Evolutionary conservation across 2,329 filamentous ascomycete species (phyloP).

Genomic region (Verticillium nonalfalfae): DNA sequence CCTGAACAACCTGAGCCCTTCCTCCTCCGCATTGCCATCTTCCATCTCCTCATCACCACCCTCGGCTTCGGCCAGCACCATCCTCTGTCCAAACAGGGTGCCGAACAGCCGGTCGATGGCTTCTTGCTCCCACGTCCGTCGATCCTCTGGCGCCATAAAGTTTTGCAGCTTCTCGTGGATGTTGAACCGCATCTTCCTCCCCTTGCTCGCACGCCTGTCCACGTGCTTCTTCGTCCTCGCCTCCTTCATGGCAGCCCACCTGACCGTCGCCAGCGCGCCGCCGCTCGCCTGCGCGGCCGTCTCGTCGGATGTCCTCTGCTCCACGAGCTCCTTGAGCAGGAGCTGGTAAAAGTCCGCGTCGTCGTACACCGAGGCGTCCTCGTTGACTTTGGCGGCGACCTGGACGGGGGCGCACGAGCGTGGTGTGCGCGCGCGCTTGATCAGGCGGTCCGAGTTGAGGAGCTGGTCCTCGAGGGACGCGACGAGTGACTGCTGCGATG

Average conservation of each 20-base stretch:
- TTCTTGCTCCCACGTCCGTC: slow-evolving; percentile 70
- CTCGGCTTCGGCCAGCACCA: slow-evolving; percentile 54
- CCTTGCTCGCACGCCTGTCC: slow-evolving; percentile 92
- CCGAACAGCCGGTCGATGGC: slow-evolving; percentile 75
- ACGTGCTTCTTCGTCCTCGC: slow-evolving; percentile 77
- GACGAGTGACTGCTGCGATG: slow-evolving; percentile 55
- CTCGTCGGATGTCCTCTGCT: slow-evolving; percentile 72
- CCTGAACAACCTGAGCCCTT: slow-evolving; percentile 47
- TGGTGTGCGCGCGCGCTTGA: slow-evolving; percentile 63
- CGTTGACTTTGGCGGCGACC: slow-evolving; percentile 46
- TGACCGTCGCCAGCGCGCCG: slow-evolving; percentile 44
- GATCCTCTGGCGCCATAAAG: slow-evolving; percentile 91
- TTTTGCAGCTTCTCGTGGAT: slow-evolving; percentile 97
- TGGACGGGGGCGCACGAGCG: slow-evolving; percentile 73
- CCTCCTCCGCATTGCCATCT: slow-evolving; percentile 44
- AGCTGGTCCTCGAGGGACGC: slow-evolving; percentile 65
- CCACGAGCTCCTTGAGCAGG: slow-evolving; percentile 86
- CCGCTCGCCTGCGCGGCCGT: slow-evolving; percentile 37
- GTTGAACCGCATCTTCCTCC: slow-evolving; percentile 86
- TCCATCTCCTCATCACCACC: slow-evolving; percentile 43
- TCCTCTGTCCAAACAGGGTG: slow-evolving; percentile 65
- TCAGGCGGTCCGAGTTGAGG: slow-evolving; percentile 55
- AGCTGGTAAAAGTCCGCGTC: slow-evolving; percentile 94
- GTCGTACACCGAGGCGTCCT: slow-evolving; percentile 70
- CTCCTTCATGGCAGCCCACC: slow-evolving; percentile 65